Evolutionary conservation across 2,329 filamentous ascomycete species (phyloP).

Genomic region (Fusarium kyushuense): DNA sequence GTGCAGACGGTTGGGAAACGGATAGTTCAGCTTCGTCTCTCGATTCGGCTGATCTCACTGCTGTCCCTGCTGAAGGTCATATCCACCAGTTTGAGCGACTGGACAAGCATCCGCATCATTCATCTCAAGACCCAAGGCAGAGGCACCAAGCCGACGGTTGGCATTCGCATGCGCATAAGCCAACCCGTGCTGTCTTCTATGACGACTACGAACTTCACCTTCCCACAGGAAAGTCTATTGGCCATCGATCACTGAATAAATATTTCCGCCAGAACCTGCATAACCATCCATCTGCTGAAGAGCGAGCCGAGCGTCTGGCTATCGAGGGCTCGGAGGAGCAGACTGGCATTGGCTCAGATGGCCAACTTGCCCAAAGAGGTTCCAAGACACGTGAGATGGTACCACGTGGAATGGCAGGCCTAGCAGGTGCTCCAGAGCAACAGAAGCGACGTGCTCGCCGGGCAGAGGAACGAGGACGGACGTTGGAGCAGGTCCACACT

Average conservation of each 20-base stretch:
- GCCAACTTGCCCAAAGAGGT: conserved; percentile 53
- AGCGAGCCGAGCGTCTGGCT: conserved; percentile 76
- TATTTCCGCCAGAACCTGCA: conserved; percentile 95
- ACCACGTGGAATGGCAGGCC: conserved; percentile 78
- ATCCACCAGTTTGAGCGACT: conserved; percentile 79
- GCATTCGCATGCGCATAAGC: conserved; percentile 84
- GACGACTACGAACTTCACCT: conserved; percentile 95
- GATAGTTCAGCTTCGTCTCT: conserved; percentile 91
- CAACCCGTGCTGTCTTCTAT: conserved; percentile 81
- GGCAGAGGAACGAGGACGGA: conserved; percentile 76
- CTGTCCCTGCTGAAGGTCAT: conserved; percentile 80
- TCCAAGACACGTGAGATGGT: conserved; percentile 67
- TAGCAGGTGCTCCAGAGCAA: conserved; percentile 80
- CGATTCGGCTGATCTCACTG: conserved; percentile 84
- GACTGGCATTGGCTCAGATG: conserved; percentile 51
- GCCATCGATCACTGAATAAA: conserved; percentile 85
- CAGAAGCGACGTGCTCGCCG: conserved; percentile 77
- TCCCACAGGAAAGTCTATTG: conserved; percentile 87
- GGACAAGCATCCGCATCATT: conserved; percentile 80
- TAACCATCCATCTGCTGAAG: conserved; percentile 82
- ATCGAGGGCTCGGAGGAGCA: conserved; percentile 60
- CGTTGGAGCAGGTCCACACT: conserved; percentile 70
- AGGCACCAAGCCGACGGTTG: conserved; percentile 82
- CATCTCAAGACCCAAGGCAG: conserved; percentile 75
- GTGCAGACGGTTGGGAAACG: conserved; percentile 92